Evolutionary conservation across 768 basidiomycete genomes (phyloP).

Genomic region (Pleurotus tuber-regium): DNA sequence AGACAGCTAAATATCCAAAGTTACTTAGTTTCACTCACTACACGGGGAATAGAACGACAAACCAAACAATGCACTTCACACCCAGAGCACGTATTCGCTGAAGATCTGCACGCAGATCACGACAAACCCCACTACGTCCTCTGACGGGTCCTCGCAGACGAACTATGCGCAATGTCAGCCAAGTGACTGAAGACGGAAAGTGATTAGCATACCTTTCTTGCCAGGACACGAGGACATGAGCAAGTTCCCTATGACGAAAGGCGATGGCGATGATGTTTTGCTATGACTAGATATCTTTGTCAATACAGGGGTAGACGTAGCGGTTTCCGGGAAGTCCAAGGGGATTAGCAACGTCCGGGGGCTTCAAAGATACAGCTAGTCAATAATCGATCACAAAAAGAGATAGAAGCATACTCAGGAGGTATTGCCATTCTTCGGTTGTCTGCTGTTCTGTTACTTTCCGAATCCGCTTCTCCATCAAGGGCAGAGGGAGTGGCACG

Average conservation of each 20-base stretch:
- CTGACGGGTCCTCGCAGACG: constrained; percentile 72
- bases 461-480: too few relatives aligned
- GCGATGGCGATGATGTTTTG: neutral
- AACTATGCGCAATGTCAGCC: constrained; percentile 35
- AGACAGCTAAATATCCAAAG: constrained; percentile 55
- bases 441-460: too few relatives aligned
- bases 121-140: constrained; percentile 78
- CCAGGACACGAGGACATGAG: constrained; percentile 91
- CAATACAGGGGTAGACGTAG: neutral
- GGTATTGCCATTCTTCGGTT: too few relatives aligned
- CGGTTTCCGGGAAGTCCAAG: too few relatives aligned
- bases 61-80: constrained; percentile 85
- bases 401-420: too few relatives aligned
- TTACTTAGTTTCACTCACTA: constrained; percentile 6
- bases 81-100: constrained; percentile 69
- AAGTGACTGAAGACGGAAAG: neutral
- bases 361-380: too few relatives aligned
- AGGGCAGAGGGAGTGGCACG: neutral
- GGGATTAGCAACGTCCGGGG: too few relatives aligned
- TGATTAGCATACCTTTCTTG: constrained; percentile 66
- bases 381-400: too few relatives aligned
- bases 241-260: constrained; percentile 71
- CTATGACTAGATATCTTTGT: neutral
- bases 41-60: constrained; percentile 17
- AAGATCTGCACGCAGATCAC: constrained; percentile 79